A percentile compares a stretch with the other conserved stretches of the same genome.
These are phyloP conservation scores for Cucurbitaria berberidis DNA, from an alignment of 2,329 filamentous ascomycete genomes.

Conservation along the genomic window DNA sequence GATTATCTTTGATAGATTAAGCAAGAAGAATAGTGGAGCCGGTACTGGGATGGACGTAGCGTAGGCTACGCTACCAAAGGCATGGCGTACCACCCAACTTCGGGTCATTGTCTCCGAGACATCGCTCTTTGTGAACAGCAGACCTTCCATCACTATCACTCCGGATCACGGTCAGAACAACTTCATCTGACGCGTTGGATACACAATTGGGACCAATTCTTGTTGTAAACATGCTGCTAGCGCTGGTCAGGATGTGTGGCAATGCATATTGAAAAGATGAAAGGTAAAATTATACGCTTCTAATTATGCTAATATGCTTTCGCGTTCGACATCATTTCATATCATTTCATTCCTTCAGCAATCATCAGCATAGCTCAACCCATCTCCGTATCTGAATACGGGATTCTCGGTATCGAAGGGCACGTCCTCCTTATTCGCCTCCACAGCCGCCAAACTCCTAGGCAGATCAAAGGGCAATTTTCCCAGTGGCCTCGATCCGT, in stretches of 20 bases:
- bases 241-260: too few relatives aligned
- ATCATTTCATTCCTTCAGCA: background rate
- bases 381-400: conserved; percentile 45
- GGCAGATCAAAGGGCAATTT: conserved; percentile 58
- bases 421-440: conserved; percentile 43
- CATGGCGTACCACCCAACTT: background rate
- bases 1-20: too few relatives aligned
- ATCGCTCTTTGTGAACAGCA: background rate
- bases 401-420: conserved; percentile 49
- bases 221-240: background rate
- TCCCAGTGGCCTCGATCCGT: conserved; percentile 49
- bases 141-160: too few relatives aligned
- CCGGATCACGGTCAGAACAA: too few relatives aligned
- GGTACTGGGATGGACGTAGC: background rate
- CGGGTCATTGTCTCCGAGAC: background rate
- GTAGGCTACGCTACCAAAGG: background rate
- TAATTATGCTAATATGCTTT: too few relatives aligned
- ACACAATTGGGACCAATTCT: too few relatives aligned
- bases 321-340: background rate
- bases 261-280: too few relatives aligned
- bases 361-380: conserved; percentile 38
- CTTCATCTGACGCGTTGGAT: too few relatives aligned
- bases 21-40: too few relatives aligned
- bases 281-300: too few relatives aligned
- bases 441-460: conserved; percentile 52